Conservation (phyloP, 2,329 filamentous ascomycete species). For the Botrytis pseudocinerea region DNA sequence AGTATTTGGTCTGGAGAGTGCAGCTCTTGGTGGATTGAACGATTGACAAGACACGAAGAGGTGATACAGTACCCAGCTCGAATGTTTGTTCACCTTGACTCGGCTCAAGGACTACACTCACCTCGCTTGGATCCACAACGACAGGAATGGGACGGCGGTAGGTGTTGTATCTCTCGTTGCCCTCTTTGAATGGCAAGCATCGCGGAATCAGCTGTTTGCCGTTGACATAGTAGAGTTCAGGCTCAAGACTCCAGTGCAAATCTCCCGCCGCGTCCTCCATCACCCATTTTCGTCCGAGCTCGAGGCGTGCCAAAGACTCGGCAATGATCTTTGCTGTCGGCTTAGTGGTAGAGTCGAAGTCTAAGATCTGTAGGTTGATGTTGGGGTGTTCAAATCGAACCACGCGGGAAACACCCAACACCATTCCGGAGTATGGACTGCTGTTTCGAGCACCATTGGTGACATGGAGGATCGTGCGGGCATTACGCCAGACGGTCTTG, state of each 20-base stretch:
- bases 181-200: background rate
- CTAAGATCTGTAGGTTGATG: conserved; percentile 28
- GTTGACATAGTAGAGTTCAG: conserved; percentile 26
- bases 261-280: background rate
- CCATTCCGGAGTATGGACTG: conserved; percentile 28
- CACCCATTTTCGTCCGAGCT: background rate
- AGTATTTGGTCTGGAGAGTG: no score
- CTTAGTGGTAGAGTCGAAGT: conserved; percentile 19
- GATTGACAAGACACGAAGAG: no score
- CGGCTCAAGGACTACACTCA: background rate
- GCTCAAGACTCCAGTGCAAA: conserved; percentile 24
- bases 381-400: conserved; percentile 26
- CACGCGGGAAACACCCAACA: conserved; percentile 26
- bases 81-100: no score
- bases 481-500: no score
- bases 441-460: background rate
- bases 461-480: no score
- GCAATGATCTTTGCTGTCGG: conserved; percentile 11
- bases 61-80: no score
- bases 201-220: conserved; percentile 7
- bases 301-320: conserved; percentile 27
- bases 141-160: background rate
- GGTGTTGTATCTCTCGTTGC: conserved; percentile 16
- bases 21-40: no score
- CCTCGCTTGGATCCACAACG: background rate